Percentiles rank a stretch among this genome's conserved stretches.
These are phyloP conservation scores for Paramecium primaurelia DNA, from an alignment of 73 alveolate genomes.

Conservation along the genomic window DNA sequence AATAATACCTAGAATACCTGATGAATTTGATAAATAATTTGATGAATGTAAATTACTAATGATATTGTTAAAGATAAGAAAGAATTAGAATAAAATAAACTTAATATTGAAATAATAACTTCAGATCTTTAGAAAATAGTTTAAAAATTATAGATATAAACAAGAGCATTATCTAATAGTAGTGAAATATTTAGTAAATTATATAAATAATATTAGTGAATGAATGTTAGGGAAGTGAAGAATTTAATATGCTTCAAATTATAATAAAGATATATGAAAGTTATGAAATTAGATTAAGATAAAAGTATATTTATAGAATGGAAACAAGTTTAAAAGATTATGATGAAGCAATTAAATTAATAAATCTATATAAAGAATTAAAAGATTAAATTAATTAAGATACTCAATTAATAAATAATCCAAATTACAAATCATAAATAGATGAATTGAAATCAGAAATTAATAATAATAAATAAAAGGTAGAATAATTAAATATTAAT, in stretches of 20 bases:
- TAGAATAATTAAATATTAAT: not conserved
- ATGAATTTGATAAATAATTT: not conserved
- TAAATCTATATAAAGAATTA: not conserved
- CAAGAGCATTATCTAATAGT: not conserved
- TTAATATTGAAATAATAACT: not conserved
- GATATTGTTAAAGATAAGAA: not conserved
- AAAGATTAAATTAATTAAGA: not conserved
- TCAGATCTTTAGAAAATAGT: not conserved
- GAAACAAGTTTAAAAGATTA: not conserved
- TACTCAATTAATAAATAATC: not conserved
- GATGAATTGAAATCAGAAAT: not conserved
- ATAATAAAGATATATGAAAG: not conserved
- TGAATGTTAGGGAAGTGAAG: conserved; percentile 5
- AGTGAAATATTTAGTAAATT: not conserved
- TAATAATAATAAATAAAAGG: not conserved
- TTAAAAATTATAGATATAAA: not conserved
- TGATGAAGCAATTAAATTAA: not conserved
- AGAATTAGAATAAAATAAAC: not conserved
- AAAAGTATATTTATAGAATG: not conserved
- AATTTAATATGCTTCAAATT: not conserved
- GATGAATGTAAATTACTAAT: not conserved
- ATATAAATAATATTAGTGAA: not conserved
- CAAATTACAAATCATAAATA: not conserved
- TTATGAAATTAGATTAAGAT: not conserved
- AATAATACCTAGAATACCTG: not conserved